These are phyloP conservation scores for Fraxinus floribunda DNA, from an alignment of 305 asterid species.

Conservation along the genomic window DNA sequence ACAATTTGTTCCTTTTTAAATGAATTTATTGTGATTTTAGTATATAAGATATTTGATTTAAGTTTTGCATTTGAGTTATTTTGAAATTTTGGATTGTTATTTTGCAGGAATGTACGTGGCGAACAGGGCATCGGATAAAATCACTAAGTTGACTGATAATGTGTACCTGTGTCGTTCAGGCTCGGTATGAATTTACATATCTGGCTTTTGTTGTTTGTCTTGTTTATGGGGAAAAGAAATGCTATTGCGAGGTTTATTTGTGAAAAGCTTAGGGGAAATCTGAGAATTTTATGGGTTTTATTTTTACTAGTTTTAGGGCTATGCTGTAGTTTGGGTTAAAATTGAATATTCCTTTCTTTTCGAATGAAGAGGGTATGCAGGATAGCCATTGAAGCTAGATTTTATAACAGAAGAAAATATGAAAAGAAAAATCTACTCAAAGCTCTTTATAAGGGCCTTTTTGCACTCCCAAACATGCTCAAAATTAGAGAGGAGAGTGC, in stretches of 20 bases:
- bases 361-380: background rate
- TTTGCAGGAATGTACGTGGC: conserved; percentile 83
- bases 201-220: background rate
- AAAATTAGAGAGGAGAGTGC: background rate
- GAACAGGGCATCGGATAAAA: conserved; percentile 88
- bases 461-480: background rate
- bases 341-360: background rate
- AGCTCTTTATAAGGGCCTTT: background rate
- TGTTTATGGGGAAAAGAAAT: background rate
- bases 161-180: conserved; percentile 90
- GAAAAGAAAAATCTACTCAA: background rate
- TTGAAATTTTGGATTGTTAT: background rate
- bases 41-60: background rate
- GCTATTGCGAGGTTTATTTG: background rate
- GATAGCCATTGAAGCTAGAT: background rate
- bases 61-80: background rate
- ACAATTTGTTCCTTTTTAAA: background rate
- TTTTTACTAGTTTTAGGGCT: background rate
- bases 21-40: background rate
- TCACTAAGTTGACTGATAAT: conserved; percentile 79
- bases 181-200: conserved; percentile 52
- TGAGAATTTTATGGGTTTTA: background rate
- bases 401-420: background rate
- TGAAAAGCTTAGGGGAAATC: background rate
- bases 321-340: background rate